Percentiles rank a stretch among this genome's conserved stretches.
Evolutionary conservation across 2,329 filamentous ascomycete genomes (phyloP).

Genomic region (Aspergillus costaricaensis): DNA sequence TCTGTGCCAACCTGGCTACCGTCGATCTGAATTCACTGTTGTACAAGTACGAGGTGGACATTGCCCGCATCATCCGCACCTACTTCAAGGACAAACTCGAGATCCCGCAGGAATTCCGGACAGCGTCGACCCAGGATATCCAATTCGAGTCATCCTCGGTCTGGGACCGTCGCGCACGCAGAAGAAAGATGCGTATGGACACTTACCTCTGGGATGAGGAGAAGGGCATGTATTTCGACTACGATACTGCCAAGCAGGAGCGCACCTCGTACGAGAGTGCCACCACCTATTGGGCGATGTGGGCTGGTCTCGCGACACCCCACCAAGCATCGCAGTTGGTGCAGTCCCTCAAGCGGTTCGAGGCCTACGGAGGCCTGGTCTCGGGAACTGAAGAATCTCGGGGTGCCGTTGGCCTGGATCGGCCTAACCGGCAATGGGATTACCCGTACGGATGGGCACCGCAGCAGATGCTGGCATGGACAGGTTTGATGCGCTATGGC

Average conservation of each 20-base stretch:
- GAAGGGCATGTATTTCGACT: conserved; percentile 97
- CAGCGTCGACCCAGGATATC: conserved; percentile 63
- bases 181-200: conserved; percentile 81
- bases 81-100: conserved; percentile 79
- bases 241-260: conserved; percentile 79
- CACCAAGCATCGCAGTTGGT: conserved; percentile 85
- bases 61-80: conserved; percentile 79
- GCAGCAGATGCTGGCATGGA: conserved; percentile 98
- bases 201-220: conserved; percentile 92
- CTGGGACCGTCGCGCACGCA: conserved; percentile 88
- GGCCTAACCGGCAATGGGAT: conserved; percentile 97
- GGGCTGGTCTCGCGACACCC: conserved; percentile 85
- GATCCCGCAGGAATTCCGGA: conserved; percentile 82
- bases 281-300: conserved; percentile 97
- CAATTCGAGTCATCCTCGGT: conserved; percentile 77
- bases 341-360: conserved; percentile 81
- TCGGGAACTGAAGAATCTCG: conserved; percentile 89
- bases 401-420: conserved; percentile 73
- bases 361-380: conserved; percentile 82
- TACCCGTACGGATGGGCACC: conserved; percentile 98
- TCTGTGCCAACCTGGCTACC: conserved; percentile 85
- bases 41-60: conserved; percentile 97
- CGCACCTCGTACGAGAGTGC: conserved; percentile 84
- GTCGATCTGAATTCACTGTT: conserved; percentile 92
- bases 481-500: conserved; percentile 84